Evolutionary conservation across 2,329 filamentous ascomycete species (phyloP), one percentile per base, ranked within the genome.

Genomic region (Dissoconium aciculare): DNA sequence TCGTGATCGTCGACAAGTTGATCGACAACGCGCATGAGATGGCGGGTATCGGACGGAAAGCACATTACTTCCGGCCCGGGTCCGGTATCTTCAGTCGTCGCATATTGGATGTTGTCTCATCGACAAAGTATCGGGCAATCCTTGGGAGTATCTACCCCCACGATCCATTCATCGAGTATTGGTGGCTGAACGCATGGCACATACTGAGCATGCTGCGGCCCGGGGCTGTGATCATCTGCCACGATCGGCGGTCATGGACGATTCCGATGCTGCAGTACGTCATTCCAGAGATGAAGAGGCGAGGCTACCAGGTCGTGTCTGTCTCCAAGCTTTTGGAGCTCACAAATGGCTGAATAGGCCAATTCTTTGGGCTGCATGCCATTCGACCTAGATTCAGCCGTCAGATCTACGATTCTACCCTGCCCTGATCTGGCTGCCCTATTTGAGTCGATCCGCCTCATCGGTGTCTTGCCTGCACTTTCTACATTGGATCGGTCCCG

Each of bases 141-240:
- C 59, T 93, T 23, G 84, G 84, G 3, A 75, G 74, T 53, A 74
- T 93, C 24, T 93, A 91, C 56, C 84, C 84, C 4, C 83, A 92
- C 58, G 84, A 93, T 57, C 74, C 84, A n/a, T 83, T 91, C 62
- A 76, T 93, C 35, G 62, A 63, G 6, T 75, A 69, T 46, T 66
- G 71, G 42, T 59, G 62, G 40, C 43, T 84, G 31, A 93, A 93
- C 55, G 76, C 80, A 5, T 64, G 62, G 41, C 83, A 92, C 58
- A 70, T 92, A 3, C 54, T 92, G 43, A 83, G 79, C 56, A 83
- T 84, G 77, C 62, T 78, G 19, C 62, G 69, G 27, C 74, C 78
- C 0, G 84, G 84, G 0, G 75, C 70, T 15, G 77, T 93, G 34
- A 74, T 93, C 38, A 76, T 93, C 30, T 85, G 82, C 49, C 84